phyloP scores from a whole-genome alignment of 1,139 yeast species.

The Blastobotrys niveus region DNA sequence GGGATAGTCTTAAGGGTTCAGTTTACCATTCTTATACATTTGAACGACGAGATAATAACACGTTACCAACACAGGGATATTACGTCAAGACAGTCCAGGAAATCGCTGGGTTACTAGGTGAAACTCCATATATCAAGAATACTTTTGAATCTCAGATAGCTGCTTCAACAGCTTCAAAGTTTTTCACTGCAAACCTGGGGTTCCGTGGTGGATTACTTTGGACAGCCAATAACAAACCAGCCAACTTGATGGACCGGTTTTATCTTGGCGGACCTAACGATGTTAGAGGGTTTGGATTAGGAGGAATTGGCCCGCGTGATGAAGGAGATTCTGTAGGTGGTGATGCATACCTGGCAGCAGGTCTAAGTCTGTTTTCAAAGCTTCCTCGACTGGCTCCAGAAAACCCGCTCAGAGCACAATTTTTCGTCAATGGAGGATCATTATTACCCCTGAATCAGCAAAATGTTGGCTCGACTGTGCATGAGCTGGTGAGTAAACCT shows the following conservation, averaged over 20 bases:
- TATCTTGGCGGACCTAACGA: slow-evolving; percentile 82
- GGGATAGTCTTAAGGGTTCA: slow-evolving; percentile 36
- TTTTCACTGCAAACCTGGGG: slow-evolving; percentile 18
- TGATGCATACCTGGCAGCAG: slow-evolving; percentile 64
- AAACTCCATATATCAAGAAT: slow-evolving; percentile 32
- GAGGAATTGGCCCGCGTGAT: slow-evolving; percentile 84
- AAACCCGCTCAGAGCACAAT: slow-evolving; percentile 63
- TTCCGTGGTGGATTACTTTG: slow-evolving; percentile 28
- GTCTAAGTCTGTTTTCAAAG: slow-evolving; percentile 59
- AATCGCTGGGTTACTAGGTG: slow-evolving; percentile 41
- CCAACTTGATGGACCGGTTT: slow-evolving; percentile 43
- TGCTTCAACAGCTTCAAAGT: slow-evolving; percentile 16
- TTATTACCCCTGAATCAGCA: slow-evolving; percentile 44
- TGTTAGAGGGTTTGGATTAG: slow-evolving; percentile 65
- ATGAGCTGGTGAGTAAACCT: slow-evolving; percentile 32
- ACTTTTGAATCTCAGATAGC: slow-evolving; percentile 31
- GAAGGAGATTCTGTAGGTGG: slow-evolving; percentile 63
- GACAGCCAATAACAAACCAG: slow-evolving; percentile 14
- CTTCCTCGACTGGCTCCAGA: slow-evolving; percentile 51
- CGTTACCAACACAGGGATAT: slow-evolving; percentile 46
- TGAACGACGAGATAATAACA: slow-evolving; percentile 32
- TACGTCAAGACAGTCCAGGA: slow-evolving; percentile 53
- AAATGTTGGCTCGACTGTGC: slow-evolving; percentile 13
- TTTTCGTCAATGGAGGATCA: slow-evolving; percentile 70
- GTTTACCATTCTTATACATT: slow-evolving; percentile 28